Evolutionary conservation across 1,284 basidiomycete genomes (phyloP), one percentile per base, ranked within the genome.

Genomic region (Sutorius eximius): DNA sequence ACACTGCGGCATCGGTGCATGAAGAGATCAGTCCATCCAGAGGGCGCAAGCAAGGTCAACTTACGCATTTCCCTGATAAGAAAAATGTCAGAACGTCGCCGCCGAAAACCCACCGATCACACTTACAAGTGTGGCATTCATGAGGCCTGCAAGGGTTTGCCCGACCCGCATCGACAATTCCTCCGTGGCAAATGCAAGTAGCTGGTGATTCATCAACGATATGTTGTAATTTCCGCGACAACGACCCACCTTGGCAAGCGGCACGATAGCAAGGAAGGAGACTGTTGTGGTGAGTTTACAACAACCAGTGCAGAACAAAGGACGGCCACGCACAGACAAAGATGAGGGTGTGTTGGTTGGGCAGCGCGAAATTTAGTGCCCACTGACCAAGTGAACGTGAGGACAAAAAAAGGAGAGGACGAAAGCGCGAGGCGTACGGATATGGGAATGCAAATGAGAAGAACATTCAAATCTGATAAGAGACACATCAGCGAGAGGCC

Each of bases 161-260:
- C 93, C 88, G 1, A 91, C 83, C 33, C 87, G 85, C 58, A 95
- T 65, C 1, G 93, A 91, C 6, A 95, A 70, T 63, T 95, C 90
- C 61, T 95, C 93, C 0, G 93, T 96, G 0, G 90, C 91, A 68
- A 93, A 93, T 1, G 88, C 89, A 5, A 96, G 80, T 5, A 95
- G 73, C 79, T 92, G 71, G 11, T 27, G 40, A 56, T 38, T 47
- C n/a, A 34, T 49, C 12, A 56, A 32, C 15, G 45, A 15, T 22
- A 45, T n/a, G 24, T 3, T 13, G 33, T 5, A 44, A 41, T 33
- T 36, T 1, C 20, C 30, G 37, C 34, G 24, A 34, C 13, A 45
- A 16, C 3, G 10, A 62, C 69, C 33, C 52, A 85, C 87, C 75
- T 87, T 86, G 18, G 93, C 93, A 6, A 89, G 74, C 11, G 87